Conservation (phyloP, 1,284 basidiomycete genomes). For the Moniliophthora roreri region DNA sequence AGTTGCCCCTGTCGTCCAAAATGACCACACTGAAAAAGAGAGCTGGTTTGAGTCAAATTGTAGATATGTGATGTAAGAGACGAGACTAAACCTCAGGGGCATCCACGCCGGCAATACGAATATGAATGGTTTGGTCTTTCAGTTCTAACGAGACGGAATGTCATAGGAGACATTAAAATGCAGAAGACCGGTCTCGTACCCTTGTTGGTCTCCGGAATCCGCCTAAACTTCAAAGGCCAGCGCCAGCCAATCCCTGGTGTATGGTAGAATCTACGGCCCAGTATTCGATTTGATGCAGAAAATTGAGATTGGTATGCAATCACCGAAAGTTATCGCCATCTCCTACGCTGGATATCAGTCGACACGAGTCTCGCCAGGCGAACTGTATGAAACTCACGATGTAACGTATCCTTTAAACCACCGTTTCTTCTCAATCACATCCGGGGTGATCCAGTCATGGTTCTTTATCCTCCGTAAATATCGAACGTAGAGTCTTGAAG, state of each 20-base stretch:
- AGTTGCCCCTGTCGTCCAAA: slow-evolving; percentile 80
- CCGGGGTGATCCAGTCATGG: slow-evolving; percentile 63
- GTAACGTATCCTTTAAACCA: slow-evolving; percentile 78
- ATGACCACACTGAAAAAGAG: slow-evolving; percentile 57
- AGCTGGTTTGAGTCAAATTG: slow-evolving; percentile 1
- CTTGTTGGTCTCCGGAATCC: slow-evolving; percentile 58
- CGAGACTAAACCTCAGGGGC: slow-evolving; percentile 75
- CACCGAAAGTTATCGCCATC: slow-evolving; percentile 79
- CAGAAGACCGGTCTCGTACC: slow-evolving; percentile 41
- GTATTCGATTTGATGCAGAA: background rate
- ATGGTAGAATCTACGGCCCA: slow-evolving; percentile 58
- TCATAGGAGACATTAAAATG: slow-evolving; percentile 1
- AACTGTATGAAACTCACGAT: slow-evolving; percentile 43
- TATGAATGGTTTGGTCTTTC: slow-evolving; percentile 76
- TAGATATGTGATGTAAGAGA: background rate
- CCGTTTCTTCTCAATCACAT: slow-evolving; percentile 49
- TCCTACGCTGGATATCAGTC: slow-evolving; percentile 58
- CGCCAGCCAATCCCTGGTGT: slow-evolving; percentile 75
- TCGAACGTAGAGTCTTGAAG: slow-evolving; percentile 45
- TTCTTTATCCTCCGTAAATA: slow-evolving; percentile 60
- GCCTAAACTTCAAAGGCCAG: slow-evolving; percentile 69
- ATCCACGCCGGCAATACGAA: slow-evolving; percentile 86
- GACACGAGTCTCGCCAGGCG: slow-evolving; percentile 3
- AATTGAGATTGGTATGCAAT: background rate
- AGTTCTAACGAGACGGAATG: slow-evolving; percentile 45